Base-by-base conservation (phyloP, 2,329 filamentous ascomycete species). In the Biscogniauxia sp. region DNA sequence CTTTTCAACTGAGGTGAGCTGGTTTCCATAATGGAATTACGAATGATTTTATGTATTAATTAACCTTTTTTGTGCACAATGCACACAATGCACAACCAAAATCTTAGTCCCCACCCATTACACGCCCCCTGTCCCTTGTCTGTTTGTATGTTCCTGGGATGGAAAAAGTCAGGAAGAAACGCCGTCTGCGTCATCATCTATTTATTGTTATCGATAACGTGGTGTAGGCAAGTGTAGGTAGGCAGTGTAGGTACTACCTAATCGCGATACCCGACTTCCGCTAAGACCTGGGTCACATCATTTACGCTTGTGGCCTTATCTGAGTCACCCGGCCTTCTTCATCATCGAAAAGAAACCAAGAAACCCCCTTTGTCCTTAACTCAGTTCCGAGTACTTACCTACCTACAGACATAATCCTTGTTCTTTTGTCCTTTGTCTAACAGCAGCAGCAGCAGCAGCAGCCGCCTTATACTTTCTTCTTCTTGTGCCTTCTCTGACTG, bases 241-340 rank as follows among this genome's bases (percentile, higher is more conserved):
- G 11, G 9, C 28, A 7, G 28, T 7, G 11, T 32, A 32, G 28
- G 28, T 32, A 32, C 28, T 32, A 45, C 37, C 15, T 45, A 45
- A 45, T 37, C 32, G 28, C 28, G 13, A 55, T 19, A 20, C 25
- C 50, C 20, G 49, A 26, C 56, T 20, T 20, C 19, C 49, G 9
- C 49, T 32, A 52, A 51, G 58, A 53, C 55, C n/a, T 28, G 55
- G 54, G 61, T 60, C 61, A 56, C 56, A 55, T 57, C 54, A 54
- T 61, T 25, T 20, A 20, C 50, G 20, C 19, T 19, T 51, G 17
- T 25, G 28, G 50, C 61, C 67, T 68, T 66, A 65, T 66, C 67
- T 72, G 69, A 72, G 70, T 72, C 70, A 72, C 70, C 63, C 64
- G 69, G 70, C 53, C 69, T 56, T 55, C 57, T 58, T 52, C 13